Evolutionary conservation across 352 stramenopile species (phyloP).

Genomic region (Globisporangium rhizosaccharum): DNA sequence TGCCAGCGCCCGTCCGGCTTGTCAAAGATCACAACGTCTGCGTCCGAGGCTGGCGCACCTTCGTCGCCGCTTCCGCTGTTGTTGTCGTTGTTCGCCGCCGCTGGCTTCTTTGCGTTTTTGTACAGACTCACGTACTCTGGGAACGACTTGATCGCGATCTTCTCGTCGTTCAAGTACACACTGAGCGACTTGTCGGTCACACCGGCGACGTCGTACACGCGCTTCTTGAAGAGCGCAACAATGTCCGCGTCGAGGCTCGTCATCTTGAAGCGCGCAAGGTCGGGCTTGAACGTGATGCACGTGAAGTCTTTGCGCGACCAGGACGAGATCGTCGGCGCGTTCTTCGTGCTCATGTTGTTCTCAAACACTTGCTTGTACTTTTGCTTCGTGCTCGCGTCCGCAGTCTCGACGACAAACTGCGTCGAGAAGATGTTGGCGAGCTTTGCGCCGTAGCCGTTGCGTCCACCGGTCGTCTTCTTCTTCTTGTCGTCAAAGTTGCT

Average conservation of each 20-base stretch:
- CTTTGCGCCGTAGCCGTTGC: constrained; percentile 98
- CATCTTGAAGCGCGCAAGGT: constrained; percentile 93
- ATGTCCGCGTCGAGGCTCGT: constrained; percentile 90
- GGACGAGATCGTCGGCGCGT: constrained; percentile 81
- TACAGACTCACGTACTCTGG: constrained; percentile 94
- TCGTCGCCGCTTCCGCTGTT: constrained; percentile 14
- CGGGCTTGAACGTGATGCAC: constrained; percentile 95
- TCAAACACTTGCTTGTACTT: constrained; percentile 91
- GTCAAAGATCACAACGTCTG: constrained; percentile 82
- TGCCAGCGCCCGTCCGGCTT: constrained; percentile 94
- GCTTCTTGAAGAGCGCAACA: constrained; percentile 94
- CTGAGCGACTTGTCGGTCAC: constrained; percentile 89
- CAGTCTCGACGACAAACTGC: constrained; percentile 98
- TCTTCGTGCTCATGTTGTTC: constrained; percentile 93
- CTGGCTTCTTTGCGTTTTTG: constrained; percentile 25
- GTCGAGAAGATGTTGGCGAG: constrained; percentile 99
- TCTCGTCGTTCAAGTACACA: constrained; percentile 94
- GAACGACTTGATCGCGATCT: constrained; percentile 92
- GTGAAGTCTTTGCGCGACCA: constrained; percentile 91
- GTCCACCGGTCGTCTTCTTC: constrained; percentile 92
- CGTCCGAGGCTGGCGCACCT: constrained; percentile 11
- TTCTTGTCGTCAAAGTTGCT: constrained; percentile 98
- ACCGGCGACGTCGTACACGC: constrained; percentile 96
- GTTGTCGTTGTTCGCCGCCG: neutral
- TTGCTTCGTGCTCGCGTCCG: constrained; percentile 89